Evolutionary conservation across 805 yeast genomes (phyloP), one percentile per base, ranked within the genome.

Genomic region (Brettanomyces bruxellensis): DNA sequence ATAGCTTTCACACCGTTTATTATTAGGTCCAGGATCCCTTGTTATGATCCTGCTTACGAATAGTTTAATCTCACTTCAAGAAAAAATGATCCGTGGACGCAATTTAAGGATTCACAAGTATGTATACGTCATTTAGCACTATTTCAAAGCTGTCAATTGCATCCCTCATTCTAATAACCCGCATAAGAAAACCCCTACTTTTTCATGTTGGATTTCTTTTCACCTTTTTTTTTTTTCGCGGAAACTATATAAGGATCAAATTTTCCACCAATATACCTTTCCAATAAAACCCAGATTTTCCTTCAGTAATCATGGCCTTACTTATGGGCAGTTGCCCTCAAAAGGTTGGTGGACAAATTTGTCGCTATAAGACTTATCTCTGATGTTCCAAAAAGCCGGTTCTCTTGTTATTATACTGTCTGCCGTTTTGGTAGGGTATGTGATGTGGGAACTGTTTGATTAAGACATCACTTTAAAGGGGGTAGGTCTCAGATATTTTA

Each of bases 351-450:
- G 11, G 32, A 28, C 32, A 6, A 28, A 7, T 28, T 28, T 28
- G 32, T 28, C 11, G 32, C 32, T 28, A 28, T n/a, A 18, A 35
- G 38, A 18, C 12, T 14, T 35, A 12, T 35, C 38, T 12, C 38
- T 35, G 38, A 13, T 35, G 38, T 14, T 7, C 23, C 23, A 35
- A 35, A 35, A 2, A 13, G 23, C 23, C 9, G 23, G 38, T 7
- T 35, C 23, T 35, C 13, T 7, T 14, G 23, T n/a, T n/a, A 14
- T 18, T 35, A 35, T n/a, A 7, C 23, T 14, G 14, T 39, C 30
- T 24, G 14, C 34, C 43, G 43, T 40, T 40, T 25, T 40, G 43
- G 43, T 25, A 14, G 36, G 14, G 34, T 12, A 18, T 35, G n/a
- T 35, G 38, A n/a, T n/a, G 7, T 35, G 14, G 38, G 38, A 18